phyloP scores from a whole-genome alignment of 1,139 yeast species.

The Pichia sp. region DNA sequence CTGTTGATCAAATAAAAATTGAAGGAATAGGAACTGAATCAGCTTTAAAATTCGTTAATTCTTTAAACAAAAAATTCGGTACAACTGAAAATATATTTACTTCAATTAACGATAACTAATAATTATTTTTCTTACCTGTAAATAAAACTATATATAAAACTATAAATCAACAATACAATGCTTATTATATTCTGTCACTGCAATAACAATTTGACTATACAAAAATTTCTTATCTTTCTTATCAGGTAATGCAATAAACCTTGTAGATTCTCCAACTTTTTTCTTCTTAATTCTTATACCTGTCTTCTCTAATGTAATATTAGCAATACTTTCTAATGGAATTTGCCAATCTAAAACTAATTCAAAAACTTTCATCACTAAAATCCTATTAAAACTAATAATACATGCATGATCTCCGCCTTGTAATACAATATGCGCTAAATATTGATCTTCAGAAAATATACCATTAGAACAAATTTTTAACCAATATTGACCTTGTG shows the following conservation, averaged over 20 bases:
- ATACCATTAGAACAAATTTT: conserved; percentile 78
- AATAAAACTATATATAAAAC: not conserved
- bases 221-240: conserved; percentile 56
- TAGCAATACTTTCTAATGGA: conserved; percentile 51
- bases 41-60: conserved; percentile 37
- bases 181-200: conserved; percentile 75
- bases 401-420: conserved; percentile 75
- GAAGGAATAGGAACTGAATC: conserved; percentile 49
- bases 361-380: conserved; percentile 61
- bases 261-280: conserved; percentile 27
- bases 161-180: conserved; percentile 25
- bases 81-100: conserved; percentile 4
- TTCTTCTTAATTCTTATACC: conserved; percentile 70
- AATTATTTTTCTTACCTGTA: not conserved
- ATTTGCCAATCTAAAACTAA: conserved; percentile 63
- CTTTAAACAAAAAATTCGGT: conserved; percentile 45
- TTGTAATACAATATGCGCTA: conserved; percentile 79
- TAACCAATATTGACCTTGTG: conserved; percentile 93
- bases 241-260: conserved; percentile 76
- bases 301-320: conserved; percentile 70
- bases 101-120: not conserved
- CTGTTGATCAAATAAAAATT: conserved; percentile 38
- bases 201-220: conserved; percentile 69
- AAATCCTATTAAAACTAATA: conserved; percentile 66
- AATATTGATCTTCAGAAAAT: conserved; percentile 62